Conservation (phyloP, 2,329 filamentous ascomycete species). For the Fusarium poae region DNA sequence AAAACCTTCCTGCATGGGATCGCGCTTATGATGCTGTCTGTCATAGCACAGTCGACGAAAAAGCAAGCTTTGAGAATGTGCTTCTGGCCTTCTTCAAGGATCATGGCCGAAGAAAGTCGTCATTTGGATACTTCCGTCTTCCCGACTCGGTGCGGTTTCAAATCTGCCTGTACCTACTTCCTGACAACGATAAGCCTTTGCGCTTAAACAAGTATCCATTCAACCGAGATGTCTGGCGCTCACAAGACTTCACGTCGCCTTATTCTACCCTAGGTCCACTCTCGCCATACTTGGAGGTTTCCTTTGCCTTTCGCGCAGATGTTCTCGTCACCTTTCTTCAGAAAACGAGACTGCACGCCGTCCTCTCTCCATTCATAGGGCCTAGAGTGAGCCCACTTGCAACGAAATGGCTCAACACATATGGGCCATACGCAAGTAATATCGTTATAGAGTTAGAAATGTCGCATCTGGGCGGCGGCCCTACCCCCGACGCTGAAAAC, state of each 20-base stretch:
- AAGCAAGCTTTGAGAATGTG: conserved; percentile 27
- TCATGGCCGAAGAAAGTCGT: conserved; percentile 19
- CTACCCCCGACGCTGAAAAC: conserved; percentile 36
- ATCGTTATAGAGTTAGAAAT: conserved; percentile 59
- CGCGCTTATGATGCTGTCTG: conserved; percentile 55
- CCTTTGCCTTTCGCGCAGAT: conserved; percentile 55
- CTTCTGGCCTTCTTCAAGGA: conserved; percentile 45
- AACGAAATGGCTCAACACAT: conserved; percentile 53
- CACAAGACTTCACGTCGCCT: conserved; percentile 52
- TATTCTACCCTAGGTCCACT: conserved; percentile 45
- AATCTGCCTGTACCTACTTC: conserved; percentile 49
- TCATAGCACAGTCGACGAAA: conserved; percentile 40
- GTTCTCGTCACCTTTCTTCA: conserved; percentile 55
- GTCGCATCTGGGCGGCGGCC: conserved; percentile 54
- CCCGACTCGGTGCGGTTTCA: conserved; percentile 46
- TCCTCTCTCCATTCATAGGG: conserved; percentile 56
- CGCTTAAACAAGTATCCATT: conserved; percentile 49
- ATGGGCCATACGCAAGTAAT: conserved; percentile 54
- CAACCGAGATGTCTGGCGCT: conserved; percentile 53
- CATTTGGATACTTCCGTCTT: conserved; percentile 42
- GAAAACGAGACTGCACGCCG: conserved; percentile 55
- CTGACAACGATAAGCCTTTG: conserved; percentile 43
- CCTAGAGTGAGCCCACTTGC: conserved; percentile 52
- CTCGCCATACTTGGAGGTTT: conserved; percentile 49
- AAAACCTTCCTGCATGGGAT: conserved; percentile 53